Evolutionary conservation across 1,139 yeast genomes (phyloP).

Genomic region (Pichia terricola): DNA sequence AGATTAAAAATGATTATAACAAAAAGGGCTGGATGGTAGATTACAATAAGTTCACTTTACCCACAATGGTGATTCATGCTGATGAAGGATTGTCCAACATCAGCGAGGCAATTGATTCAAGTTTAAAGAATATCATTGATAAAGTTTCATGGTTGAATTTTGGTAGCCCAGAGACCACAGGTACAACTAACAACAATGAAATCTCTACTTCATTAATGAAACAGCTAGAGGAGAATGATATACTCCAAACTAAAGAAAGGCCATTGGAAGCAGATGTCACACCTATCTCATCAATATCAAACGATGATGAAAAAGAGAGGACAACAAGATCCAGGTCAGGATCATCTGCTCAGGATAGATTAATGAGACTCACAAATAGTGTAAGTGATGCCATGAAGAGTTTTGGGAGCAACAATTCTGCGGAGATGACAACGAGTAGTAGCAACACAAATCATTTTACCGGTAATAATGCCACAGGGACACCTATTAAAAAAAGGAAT

Average conservation of each 20-base stretch:
- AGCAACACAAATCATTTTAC: too few species aligned
- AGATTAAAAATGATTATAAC: background rate
- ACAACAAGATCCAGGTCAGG: background rate
- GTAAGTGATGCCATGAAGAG: constrained; percentile 26
- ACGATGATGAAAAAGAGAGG: background rate
- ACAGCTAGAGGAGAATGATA: constrained; percentile 21
- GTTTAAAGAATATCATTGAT: constrained; percentile 25
- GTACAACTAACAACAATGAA: background rate
- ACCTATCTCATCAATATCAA: background rate
- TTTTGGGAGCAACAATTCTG: constrained; percentile 8
- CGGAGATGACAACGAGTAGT: too few species aligned
- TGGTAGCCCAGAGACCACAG: constrained; percentile 5
- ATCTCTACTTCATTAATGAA: constrained; percentile 10
- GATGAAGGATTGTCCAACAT: constrained; percentile 26
- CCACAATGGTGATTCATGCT: constrained; percentile 24
- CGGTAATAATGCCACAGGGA: too few species aligned
- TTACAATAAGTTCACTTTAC: constrained; percentile 14
- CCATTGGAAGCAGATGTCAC: background rate
- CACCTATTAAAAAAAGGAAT: too few species aligned
- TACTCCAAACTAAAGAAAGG: constrained; percentile 6
- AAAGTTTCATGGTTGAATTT: constrained; percentile 22
- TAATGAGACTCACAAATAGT: constrained; percentile 22
- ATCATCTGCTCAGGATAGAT: constrained; percentile 16
- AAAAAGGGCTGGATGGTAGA: constrained; percentile 6
- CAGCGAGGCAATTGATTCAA: constrained; percentile 25